A percentile compares a stretch with the other conserved stretches of the same genome.
phyloP scores from a whole-genome alignment of 257 asterid genomes.

The Scutellaria baicalensis region DNA sequence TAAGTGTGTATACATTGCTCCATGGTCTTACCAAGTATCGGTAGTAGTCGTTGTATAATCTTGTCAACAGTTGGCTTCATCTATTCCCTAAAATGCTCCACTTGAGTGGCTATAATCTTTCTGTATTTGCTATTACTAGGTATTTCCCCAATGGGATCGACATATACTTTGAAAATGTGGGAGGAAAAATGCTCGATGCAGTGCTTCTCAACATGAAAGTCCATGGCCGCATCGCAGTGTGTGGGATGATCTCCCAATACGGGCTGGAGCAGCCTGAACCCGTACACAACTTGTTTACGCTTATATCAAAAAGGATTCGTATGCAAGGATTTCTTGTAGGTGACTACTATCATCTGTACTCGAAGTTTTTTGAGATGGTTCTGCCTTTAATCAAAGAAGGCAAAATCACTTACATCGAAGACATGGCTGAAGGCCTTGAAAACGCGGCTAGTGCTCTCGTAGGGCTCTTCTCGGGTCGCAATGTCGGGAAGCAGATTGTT shows the following conservation, averaged over 20 bases:
- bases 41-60: too few species aligned
- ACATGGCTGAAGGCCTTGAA: conserved; percentile 9
- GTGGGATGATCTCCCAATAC: conserved; percentile 46
- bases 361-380: background rate
- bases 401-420: background rate
- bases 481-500: conserved; percentile 17
- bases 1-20: too few species aligned
- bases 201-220: conserved; percentile 30
- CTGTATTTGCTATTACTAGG: conserved; percentile 8
- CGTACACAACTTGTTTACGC: conserved; percentile 17
- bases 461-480: conserved; percentile 13
- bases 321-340: conserved; percentile 22
- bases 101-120: too few species aligned
- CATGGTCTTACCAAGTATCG: too few species aligned
- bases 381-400: conserved; percentile 8
- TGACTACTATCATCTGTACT: conserved; percentile 10
- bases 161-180: conserved; percentile 37
- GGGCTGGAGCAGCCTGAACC: conserved; percentile 25
- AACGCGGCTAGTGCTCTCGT: conserved; percentile 2
- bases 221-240: conserved; percentile 25
- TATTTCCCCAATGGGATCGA: conserved; percentile 38
- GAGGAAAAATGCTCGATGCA: conserved; percentile 39
- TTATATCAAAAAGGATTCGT: conserved; percentile 10
- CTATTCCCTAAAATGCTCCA: background rate
- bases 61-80: too few species aligned